Evolutionary conservation across 2,329 filamentous ascomycete species (phyloP).

Genomic region (Helotiales sp.): DNA sequence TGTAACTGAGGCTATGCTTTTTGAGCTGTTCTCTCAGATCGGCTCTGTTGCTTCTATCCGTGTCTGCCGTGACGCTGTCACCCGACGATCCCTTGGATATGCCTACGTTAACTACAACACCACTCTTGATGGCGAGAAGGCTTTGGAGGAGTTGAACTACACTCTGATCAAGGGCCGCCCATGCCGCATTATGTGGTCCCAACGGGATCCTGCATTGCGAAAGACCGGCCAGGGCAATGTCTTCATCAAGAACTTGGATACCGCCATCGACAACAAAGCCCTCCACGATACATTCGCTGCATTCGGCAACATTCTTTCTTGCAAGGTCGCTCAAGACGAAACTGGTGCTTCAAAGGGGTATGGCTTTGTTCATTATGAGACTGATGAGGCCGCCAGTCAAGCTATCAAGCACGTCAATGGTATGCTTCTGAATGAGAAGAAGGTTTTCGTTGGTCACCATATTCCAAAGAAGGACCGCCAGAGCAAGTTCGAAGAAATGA

Average conservation of each 20-base stretch:
- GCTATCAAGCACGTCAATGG: constrained; percentile 99
- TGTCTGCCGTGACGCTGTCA: constrained; percentile 98
- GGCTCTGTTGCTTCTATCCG: constrained; percentile 98
- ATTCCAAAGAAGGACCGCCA: constrained; percentile 99
- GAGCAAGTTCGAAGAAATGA: constrained; percentile 99
- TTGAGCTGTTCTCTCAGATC: constrained; percentile 99
- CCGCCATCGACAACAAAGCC: constrained; percentile 99
- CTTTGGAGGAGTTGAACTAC: constrained; percentile 99
- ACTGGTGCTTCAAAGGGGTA: constrained; percentile 96
- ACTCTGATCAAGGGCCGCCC: constrained; percentile 98
- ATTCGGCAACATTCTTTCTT: constrained; percentile 98
- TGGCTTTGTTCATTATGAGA: constrained; percentile 99
- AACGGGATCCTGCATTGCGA: constrained; percentile 97
- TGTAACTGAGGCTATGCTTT: constrained; percentile 99
- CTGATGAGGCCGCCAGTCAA: constrained; percentile 91
- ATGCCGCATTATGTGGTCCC: constrained; percentile 99
- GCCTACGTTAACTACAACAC: constrained; percentile 99
- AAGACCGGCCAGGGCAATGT: constrained; percentile 99
- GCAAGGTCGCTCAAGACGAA: constrained; percentile 99
- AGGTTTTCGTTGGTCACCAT: constrained; percentile 98
- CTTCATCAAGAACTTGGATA: constrained; percentile 99
- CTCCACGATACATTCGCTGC: constrained; percentile 98
- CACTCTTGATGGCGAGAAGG: constrained; percentile 93
- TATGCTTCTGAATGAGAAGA: constrained; percentile 99
- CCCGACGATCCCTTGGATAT: constrained; percentile 96